Conservation (phyloP, 441 rosid genomes). For the Mallotus repandus region DNA sequence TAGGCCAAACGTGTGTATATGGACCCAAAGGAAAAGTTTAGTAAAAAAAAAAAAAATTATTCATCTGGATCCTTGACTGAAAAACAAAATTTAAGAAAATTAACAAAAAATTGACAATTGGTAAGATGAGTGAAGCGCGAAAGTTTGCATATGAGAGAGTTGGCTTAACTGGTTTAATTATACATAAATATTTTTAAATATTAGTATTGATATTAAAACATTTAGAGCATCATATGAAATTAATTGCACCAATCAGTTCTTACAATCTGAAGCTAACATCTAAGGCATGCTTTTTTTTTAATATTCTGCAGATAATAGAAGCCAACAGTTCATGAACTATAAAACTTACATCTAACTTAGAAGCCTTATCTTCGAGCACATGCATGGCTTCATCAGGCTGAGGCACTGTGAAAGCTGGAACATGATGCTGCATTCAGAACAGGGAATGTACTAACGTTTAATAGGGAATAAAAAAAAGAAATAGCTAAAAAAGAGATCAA, state of each 20-base stretch:
- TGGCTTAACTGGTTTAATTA: no score
- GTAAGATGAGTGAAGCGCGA: no score
- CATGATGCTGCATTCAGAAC: slow-evolving; percentile 50
- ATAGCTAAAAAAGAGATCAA: background rate
- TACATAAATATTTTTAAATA: no score
- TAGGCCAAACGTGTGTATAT: no score
- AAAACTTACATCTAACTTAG: slow-evolving; percentile 62
- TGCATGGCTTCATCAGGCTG: slow-evolving; percentile 96
- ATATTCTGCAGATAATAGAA: background rate
- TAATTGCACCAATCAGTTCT: background rate
- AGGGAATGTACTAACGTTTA: background rate
- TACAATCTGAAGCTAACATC: slow-evolving; percentile 7
- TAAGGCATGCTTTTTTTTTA: background rate
- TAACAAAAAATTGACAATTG: no score
- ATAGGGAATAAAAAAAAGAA: no score
- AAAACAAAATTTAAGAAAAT: no score
- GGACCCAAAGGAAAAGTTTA: no score
- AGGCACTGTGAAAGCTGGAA: slow-evolving; percentile 90
- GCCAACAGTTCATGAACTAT: slow-evolving; percentile 6
- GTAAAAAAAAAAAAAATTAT: no score
- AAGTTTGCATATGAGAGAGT: no score
- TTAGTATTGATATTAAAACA: no score
- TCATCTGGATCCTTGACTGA: no score
- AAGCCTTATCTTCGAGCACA: slow-evolving; percentile 85
- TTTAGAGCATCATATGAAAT: background rate